Base-by-base conservation (phyloP, 352 stramenopile species). In the Bremia lactucae region DNA sequence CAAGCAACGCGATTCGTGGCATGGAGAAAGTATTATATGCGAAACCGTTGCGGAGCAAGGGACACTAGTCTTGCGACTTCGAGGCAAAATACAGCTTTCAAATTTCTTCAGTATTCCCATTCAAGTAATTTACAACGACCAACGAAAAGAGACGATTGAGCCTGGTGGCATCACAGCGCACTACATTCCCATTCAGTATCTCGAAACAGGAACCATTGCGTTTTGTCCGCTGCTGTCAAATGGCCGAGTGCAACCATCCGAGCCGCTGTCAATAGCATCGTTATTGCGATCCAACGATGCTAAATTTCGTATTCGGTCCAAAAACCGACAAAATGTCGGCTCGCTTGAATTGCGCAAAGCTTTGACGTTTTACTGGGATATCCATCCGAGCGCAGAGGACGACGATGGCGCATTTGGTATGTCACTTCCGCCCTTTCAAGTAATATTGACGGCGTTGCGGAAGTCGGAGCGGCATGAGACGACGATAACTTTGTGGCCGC, bases 41-140 rank as follows among this genome's bases (percentile, higher is more conserved):
- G 76, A 92, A 49, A 92, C 79, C 0, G 79, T 92, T 2, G 79
- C 79, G 9, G 79, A 92, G 45, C 76, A 89, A 55, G 79, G 79
- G 1, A 92, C 79, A 33, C 63, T 92, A 3, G 72, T 92, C 8
- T 55, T 92, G 34, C 72, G 79, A 6, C 51, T 92, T 37, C 76
- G 79, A 25, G 72, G 76, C 13, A 87, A 84, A 48, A 74, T 89
- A 6, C 74, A 89, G 52, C 46, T 92, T 13, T 65, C 65, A 9
- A 92, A 92, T 49, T 78, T 73, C 41, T 68, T 89, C 11, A 66
- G 55, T 10, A 59, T 87, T 23, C 68, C 74, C 2, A 76, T 92
- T 9, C 59, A 88, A 52, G 60, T 89, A 6, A 65, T 72, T n/a
- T 92, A 92, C 62, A 73, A 89, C 25, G 59, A 79, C 15, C 56